These are phyloP conservation scores for Phytopythium oedochilum DNA, from an alignment of 352 stramenopile species.

Conservation along the genomic window DNA sequence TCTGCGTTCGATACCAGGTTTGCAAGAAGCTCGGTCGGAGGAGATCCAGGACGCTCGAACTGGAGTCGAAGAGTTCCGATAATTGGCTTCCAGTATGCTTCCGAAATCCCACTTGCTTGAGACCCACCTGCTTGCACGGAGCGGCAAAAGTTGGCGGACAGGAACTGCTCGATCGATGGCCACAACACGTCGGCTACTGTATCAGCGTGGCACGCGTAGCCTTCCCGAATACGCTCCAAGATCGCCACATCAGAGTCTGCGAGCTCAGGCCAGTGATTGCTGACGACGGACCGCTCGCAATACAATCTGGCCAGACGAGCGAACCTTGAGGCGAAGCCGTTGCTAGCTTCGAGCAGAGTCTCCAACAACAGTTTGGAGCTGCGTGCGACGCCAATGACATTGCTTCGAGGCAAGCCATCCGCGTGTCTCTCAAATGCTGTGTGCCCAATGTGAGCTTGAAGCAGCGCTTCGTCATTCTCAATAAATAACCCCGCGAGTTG, in stretches of 20 bases:
- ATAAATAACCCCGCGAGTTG: conserved; percentile 35
- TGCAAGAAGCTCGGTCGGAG: neutral
- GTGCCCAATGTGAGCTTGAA: neutral
- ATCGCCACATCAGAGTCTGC: conserved; percentile 13
- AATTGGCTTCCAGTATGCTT: conserved; percentile 18
- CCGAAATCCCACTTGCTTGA: conserved; percentile 2
- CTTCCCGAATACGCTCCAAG: conserved; percentile 19
- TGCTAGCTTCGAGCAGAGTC: conserved; percentile 24
- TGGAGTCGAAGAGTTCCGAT: conserved; percentile 24
- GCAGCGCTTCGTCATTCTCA: conserved; percentile 23
- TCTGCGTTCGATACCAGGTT: neutral
- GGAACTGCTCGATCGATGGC: conserved; percentile 23
- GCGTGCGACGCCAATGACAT: conserved; percentile 13
- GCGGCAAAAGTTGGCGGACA: neutral
- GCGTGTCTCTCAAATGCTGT: neutral
- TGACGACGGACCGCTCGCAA: conserved; percentile 20
- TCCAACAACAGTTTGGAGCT: conserved; percentile 31
- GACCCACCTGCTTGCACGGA: neutral
- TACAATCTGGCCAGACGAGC: conserved; percentile 25
- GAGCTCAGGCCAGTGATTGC: conserved; percentile 11
- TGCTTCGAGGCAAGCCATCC: neutral
- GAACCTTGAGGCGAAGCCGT: conserved; percentile 26
- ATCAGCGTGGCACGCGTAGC: conserved; percentile 16
- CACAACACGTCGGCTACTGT: conserved; percentile 29
- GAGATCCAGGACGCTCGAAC: conserved; percentile 12